Percentiles rank a stretch among this genome's conserved stretches.
Evolutionary conservation across 148 eudicot genomes (phyloP).

Genomic region (Rhododendron williamsianum): DNA sequence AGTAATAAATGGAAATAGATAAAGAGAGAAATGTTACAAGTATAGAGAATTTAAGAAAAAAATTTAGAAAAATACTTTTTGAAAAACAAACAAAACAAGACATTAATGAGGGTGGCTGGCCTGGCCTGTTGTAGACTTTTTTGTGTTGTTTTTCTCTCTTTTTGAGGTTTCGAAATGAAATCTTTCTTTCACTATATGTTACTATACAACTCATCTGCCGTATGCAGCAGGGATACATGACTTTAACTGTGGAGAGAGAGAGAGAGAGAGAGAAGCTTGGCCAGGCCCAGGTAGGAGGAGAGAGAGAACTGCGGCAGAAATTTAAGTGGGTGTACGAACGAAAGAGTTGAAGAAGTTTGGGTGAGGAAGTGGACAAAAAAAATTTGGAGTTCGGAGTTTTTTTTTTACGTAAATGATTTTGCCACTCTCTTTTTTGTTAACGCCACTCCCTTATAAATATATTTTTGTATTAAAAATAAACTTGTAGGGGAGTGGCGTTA

Average conservation of each 20-base stretch:
- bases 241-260: neutral
- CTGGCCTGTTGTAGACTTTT: neutral
- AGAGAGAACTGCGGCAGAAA: neutral
- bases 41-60: too few relatives aligned
- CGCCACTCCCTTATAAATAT: too few relatives aligned
- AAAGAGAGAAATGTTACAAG: too few relatives aligned
- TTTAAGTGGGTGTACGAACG: neutral
- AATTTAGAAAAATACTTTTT: neutral
- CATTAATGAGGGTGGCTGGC: neutral
- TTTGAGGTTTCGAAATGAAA: conserved; percentile 12
- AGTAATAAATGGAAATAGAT: too few relatives aligned
- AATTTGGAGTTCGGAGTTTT: too few relatives aligned
- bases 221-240: neutral
- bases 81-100: too few relatives aligned
- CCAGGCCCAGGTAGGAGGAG: neutral
- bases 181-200: neutral
- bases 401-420: too few relatives aligned
- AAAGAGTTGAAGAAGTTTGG: neutral
- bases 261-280: neutral
- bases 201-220: neutral
- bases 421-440: too few relatives aligned
- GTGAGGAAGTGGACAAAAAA: neutral
- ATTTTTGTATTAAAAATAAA: too few relatives aligned
- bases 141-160: neutral
- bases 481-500: too few relatives aligned